A percentile compares a stretch with the other conserved stretches of the same genome.
These are phyloP conservation scores for Volvox reticuliferus DNA, from an alignment of 139 green algal species.

Conservation along the genomic window DNA sequence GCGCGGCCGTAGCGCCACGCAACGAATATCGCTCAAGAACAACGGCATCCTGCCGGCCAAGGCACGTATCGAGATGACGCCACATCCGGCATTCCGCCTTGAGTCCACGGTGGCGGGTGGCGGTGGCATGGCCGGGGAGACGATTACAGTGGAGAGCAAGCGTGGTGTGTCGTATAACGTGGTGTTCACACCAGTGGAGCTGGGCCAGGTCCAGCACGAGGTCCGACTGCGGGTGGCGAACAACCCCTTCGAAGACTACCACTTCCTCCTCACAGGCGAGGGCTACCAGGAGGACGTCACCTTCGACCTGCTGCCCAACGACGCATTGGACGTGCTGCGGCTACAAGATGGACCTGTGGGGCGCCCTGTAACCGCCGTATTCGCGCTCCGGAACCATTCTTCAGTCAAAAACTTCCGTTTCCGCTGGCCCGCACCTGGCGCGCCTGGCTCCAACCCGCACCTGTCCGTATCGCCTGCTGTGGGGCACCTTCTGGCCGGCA, in stretches of 20 bases:
- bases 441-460: constrained; percentile 53
- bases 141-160: constrained; percentile 72
- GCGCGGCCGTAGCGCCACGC: constrained; percentile 57
- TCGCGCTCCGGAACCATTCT: constrained; percentile 61
- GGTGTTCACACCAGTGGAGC: constrained; percentile 61
- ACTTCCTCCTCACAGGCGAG: constrained; percentile 62
- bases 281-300: constrained; percentile 81
- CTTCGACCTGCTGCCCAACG: constrained; percentile 74
- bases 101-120: constrained; percentile 23
- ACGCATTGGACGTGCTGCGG: constrained; percentile 69
- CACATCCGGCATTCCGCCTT: constrained; percentile 67
- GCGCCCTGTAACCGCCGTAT: constrained; percentile 29
- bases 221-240: constrained; percentile 65
- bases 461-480: constrained; percentile 71
- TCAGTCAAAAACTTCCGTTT: constrained; percentile 64
- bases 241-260: constrained; percentile 86
- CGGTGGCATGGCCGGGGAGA: neutral
- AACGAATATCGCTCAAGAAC: constrained; percentile 75
- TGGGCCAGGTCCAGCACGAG: constrained; percentile 58
- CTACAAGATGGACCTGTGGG: constrained; percentile 73
- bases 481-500: constrained; percentile 76
- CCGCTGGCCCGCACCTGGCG: constrained; percentile 32
- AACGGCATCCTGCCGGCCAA: constrained; percentile 77
- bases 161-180: constrained; percentile 63
- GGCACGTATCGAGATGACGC: constrained; percentile 69